Evolutionary conservation across 495 filamentous ascomycete genomes (phyloP), one percentile per base, ranked within the genome.

Genomic region (Chaetomium cochliodes): DNA sequence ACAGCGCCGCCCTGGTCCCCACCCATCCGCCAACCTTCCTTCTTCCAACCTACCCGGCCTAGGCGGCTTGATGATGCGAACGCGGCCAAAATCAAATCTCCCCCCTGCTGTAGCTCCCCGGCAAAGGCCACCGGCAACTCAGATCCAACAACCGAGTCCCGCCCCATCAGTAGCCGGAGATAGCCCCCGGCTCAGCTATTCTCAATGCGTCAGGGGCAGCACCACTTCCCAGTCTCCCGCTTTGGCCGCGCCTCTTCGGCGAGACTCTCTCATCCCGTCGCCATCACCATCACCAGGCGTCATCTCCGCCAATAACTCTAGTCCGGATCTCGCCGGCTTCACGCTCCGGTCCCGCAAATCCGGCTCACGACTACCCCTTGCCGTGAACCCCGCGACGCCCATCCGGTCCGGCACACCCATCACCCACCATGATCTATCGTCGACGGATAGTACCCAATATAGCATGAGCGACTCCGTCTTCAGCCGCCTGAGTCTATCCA

Each of bases 401-500:
- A 73, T 72, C 37, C 67, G 74, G 2, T 67, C 73, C 18, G 65
- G 51, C 54, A 75, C 74, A 0, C 74, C 74, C 2, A 60, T 41
- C 18, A 60, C 71, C 28, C 55, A 68, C 56, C 71, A 70, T n/a
- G 73, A 76, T 46, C 70, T 65, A 0, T 72, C 73, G 0, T 71
- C 72, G 3, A 72, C 74, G 13, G 74, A 76, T 49, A 76, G 70
- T 66, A 74, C 73, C 2, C 73, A 73, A 49, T 67, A 66, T 56
- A 76, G 74, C 68, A 71, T 75, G 73, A 61, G 42, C 50, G 71
- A 69, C 63, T 76, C 74, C 1, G 64, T 66, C 9, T 75, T 76
- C 30, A 72, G 69, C 59, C 68, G 70, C 12, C 25, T 70, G 20
- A 65, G 69, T 30, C 23, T 42, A 28, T 74, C 73, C 20, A 70